These are phyloP conservation scores for Flammula alnicola DNA, from an alignment of 1,284 basidiomycete species.

Conservation along the genomic window DNA sequence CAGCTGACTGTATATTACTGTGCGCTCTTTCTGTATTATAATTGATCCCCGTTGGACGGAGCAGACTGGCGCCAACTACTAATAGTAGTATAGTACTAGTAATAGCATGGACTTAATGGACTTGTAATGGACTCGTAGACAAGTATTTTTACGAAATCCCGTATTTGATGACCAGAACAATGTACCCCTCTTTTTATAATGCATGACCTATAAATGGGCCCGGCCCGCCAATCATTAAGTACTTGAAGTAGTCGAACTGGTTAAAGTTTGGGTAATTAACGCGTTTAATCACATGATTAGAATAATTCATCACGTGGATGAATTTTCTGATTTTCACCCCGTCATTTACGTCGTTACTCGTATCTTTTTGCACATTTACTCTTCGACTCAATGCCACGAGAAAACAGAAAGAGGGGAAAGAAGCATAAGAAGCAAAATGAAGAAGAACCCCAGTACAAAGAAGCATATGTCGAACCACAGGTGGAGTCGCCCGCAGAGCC, in stretches of 20 bases:
- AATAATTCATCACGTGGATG: constrained; percentile 5
- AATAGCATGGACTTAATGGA: too few relatives aligned
- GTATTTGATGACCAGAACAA: too few relatives aligned
- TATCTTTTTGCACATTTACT: not conserved
- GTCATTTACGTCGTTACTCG: too few relatives aligned
- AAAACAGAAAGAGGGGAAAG: constrained; percentile 78
- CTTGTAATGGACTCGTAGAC: too few relatives aligned
- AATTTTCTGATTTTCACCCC: not conserved
- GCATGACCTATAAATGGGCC: too few relatives aligned
- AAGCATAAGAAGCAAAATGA: constrained; percentile 61
- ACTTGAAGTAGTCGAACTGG: too few relatives aligned
- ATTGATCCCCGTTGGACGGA: constrained; percentile 1
- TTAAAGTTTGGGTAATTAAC: too few relatives aligned
- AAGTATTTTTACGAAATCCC: too few relatives aligned
- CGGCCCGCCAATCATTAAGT: too few relatives aligned
- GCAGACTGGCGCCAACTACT: not conserved
- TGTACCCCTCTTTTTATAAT: too few relatives aligned
- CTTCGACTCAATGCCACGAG: constrained; percentile 62
- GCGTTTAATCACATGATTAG: not conserved
- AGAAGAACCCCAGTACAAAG: constrained; percentile 24
- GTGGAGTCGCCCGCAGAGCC: constrained; percentile 42
- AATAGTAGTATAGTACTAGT: too few relatives aligned
- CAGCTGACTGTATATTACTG: too few relatives aligned
- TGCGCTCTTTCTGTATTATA: not conserved
- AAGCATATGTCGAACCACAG: constrained; percentile 15